Conservation (phyloP, 805 yeast genomes). For the Jamesozyma rosinii region DNA sequence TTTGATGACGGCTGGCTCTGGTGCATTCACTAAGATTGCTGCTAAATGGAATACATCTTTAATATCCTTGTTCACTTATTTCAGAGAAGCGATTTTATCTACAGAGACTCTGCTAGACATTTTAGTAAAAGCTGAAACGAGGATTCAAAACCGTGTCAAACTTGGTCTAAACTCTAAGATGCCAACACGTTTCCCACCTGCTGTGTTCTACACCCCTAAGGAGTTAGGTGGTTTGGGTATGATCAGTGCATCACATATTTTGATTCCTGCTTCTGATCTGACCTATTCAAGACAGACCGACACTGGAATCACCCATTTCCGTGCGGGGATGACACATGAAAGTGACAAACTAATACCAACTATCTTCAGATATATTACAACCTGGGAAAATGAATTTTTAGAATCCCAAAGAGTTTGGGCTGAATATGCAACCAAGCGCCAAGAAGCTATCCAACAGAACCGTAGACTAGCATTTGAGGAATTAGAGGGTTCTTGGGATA, state of each 20-base stretch:
- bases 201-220: slow-evolving; percentile 94
- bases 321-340: slow-evolving; percentile 82
- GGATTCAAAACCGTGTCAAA: slow-evolving; percentile 87
- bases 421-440: slow-evolving; percentile 83
- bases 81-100: slow-evolving; percentile 83
- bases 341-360: slow-evolving; percentile 84
- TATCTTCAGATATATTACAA: slow-evolving; percentile 78
- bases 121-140: slow-evolving; percentile 84
- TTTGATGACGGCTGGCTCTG: slow-evolving; percentile 89
- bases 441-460: slow-evolving; percentile 76
- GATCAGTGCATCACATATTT: slow-evolving; percentile 92
- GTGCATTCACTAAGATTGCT: slow-evolving; percentile 89
- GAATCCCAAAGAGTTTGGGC: slow-evolving; percentile 98
- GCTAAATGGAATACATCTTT: slow-evolving; percentile 93
- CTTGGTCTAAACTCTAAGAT: slow-evolving; percentile 92
- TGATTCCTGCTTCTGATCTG: slow-evolving; percentile 88
- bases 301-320: slow-evolving; percentile 86
- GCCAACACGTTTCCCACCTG: slow-evolving; percentile 98
- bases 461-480: slow-evolving; percentile 87
- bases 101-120: slow-evolving; percentile 71
- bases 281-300: slow-evolving; percentile 90
- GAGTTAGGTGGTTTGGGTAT: slow-evolving; percentile 96
- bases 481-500: slow-evolving; percentile 88
- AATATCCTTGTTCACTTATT: slow-evolving; percentile 77
- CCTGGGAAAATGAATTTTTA: slow-evolving; percentile 93